Evolutionary conservation across 1,284 basidiomycete genomes (phyloP).

Genomic region (Cryptococcus sp.): DNA sequence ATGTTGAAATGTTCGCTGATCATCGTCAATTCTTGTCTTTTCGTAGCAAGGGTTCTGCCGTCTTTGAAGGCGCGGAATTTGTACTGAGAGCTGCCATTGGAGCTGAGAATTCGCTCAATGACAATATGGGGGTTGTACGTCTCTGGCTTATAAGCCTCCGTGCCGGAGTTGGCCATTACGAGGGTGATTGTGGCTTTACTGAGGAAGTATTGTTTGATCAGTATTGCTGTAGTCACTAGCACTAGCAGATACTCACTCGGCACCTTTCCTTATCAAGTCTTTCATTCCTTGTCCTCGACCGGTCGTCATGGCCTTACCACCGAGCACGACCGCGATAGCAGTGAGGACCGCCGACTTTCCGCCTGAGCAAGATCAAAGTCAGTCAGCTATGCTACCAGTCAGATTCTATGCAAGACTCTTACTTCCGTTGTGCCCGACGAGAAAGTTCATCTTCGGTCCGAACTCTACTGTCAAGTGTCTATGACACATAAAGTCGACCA

Average conservation of each 20-base stretch:
- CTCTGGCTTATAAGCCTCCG: slow-evolving; percentile 80
- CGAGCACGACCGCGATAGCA: slow-evolving; percentile 88
- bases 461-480: slow-evolving; percentile 76
- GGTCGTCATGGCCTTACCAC: slow-evolving; percentile 85
- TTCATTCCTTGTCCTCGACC: slow-evolving; percentile 85
- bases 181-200: slow-evolving; percentile 78
- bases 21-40: slow-evolving; percentile 78
- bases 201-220: background rate
- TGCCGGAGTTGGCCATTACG: slow-evolving; percentile 80
- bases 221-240: background rate
- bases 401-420: slow-evolving; percentile 8
- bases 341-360: slow-evolving; percentile 96
- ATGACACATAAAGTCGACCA: slow-evolving; percentile 98
- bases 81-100: slow-evolving; percentile 73
- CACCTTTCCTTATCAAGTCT: slow-evolving; percentile 83
- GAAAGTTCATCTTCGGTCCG: slow-evolving; percentile 91
- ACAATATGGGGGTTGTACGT: slow-evolving; percentile 81
- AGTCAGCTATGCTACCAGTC: background rate
- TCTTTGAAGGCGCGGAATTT: slow-evolving; percentile 73
- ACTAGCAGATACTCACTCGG: slow-evolving; percentile 60
- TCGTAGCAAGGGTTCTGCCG: slow-evolving; percentile 70
- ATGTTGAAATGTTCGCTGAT: slow-evolving; percentile 95
- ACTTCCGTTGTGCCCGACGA: slow-evolving; percentile 76
- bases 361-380: slow-evolving; percentile 55
- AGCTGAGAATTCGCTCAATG: slow-evolving; percentile 78